Conservation (phyloP, 1,139 yeast genomes). For the Diutina catenulata region DNA sequence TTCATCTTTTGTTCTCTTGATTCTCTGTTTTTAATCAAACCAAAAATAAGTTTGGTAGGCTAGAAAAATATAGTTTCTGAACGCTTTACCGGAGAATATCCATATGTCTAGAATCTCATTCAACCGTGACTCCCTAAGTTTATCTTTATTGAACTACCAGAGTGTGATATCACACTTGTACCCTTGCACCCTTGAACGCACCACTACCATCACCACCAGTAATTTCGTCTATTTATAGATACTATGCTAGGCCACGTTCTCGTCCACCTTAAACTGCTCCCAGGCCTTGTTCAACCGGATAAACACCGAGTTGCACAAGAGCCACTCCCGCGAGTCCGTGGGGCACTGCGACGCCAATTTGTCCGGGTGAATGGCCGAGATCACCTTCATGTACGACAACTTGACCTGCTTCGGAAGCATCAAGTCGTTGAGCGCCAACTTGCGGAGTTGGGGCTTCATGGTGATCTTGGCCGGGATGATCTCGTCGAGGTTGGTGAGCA, state of each 20-base stretch:
- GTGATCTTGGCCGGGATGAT: conserved; percentile 54
- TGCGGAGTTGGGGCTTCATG: conserved; percentile 9
- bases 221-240: too few species aligned
- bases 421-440: conserved; percentile 49
- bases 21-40: too few species aligned
- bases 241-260: not conserved
- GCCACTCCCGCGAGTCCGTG: conserved; percentile 51
- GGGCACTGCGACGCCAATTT: conserved; percentile 33
- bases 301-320: conserved; percentile 83
- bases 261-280: conserved; percentile 57
- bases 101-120: too few species aligned
- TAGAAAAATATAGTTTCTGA: too few species aligned
- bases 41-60: too few species aligned
- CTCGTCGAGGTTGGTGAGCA: conserved; percentile 53
- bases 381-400: conserved; percentile 81
- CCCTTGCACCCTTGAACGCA: too few species aligned
- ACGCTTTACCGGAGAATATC: too few species aligned
- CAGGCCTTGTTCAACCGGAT: conserved; percentile 78
- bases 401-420: conserved; percentile 90
- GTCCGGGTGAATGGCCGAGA: conserved; percentile 90
- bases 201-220: too few species aligned
- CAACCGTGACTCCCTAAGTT: too few species aligned
- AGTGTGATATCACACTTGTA: too few species aligned
- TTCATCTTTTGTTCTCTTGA: too few species aligned
- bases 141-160: too few species aligned